Conservation (phyloP, 441 rosid species). For the Erodium texanum region DNA sequence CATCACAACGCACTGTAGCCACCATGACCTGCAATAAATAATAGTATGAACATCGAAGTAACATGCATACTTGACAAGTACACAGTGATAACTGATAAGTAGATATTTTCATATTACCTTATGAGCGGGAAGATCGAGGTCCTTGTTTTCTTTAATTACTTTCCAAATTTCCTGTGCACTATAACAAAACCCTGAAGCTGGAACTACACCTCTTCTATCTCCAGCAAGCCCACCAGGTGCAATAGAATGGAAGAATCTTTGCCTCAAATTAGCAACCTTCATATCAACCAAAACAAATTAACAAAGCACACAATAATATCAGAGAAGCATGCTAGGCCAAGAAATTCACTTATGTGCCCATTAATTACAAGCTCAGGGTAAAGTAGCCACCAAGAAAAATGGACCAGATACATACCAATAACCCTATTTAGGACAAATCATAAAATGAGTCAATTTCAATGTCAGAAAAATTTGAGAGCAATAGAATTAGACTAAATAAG, state of each 20-base stretch:
- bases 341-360: neutral
- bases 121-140: constrained; percentile 99
- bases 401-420: neutral
- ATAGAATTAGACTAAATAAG: neutral
- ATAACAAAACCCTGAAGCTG: constrained; percentile 93
- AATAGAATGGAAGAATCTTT: constrained; percentile 78
- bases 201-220: constrained; percentile 95
- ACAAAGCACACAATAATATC: neutral
- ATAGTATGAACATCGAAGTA: neutral
- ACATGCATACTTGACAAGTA: constrained; percentile 1
- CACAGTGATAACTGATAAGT: neutral
- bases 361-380: neutral
- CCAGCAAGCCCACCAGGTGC: constrained; percentile 99
- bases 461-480: neutral
- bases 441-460: neutral
- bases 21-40: constrained; percentile 78
- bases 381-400: neutral
- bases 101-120: constrained; percentile 45
- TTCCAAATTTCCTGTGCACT: constrained; percentile 95
- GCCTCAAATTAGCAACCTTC: constrained; percentile 84
- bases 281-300: constrained; percentile 9
- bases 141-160: constrained; percentile 94
- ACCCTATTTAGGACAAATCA: constrained; percentile 2
- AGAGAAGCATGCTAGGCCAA: constrained; percentile 10
- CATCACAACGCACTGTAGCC: constrained; percentile 98